Evolutionary conservation across 768 basidiomycete species (phyloP).

Genomic region (Lactarius pseudohatsudake): DNA sequence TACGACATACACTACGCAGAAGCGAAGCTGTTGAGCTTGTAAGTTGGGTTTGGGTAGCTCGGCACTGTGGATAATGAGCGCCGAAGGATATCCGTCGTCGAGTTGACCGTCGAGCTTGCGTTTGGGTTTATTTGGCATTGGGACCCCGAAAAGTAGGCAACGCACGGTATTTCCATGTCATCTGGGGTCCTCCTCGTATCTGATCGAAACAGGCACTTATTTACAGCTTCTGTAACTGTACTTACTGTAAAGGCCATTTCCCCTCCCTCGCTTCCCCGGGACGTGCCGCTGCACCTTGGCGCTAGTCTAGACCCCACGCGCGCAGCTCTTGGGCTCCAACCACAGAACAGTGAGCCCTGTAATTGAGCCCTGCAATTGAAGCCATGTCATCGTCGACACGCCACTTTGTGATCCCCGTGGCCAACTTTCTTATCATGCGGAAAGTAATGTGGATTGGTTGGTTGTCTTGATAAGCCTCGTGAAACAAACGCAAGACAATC

Average conservation of each 20-base stretch:
- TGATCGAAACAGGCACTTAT: conserved; percentile 1
- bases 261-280: neutral
- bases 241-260: too few species aligned
- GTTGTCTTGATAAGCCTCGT: neutral
- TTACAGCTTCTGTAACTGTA: too few species aligned
- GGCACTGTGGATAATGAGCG: conserved; percentile 20
- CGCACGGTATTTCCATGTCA: conserved; percentile 1
- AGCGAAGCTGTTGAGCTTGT: conserved; percentile 6
- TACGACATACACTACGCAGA: conserved; percentile 19
- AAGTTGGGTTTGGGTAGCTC: conserved; percentile 14
- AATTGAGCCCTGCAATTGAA: neutral
- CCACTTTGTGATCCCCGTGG: neutral
- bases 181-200: conserved; percentile 25
- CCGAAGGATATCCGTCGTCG: conserved; percentile 27
- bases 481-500: neutral
- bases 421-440: neutral
- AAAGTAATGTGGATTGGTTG: conserved; percentile 1
- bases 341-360: neutral
- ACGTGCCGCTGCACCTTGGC: neutral
- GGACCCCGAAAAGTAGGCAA: conserved; percentile 16
- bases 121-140: conserved; percentile 28
- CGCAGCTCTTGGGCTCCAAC: neutral
- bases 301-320: neutral
- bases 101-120: conserved; percentile 28
- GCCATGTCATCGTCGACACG: neutral